Percentiles rank a stretch among this genome's conserved stretches.
Conservation (phyloP, 129 eudicot genomes). For the Glebionis coronaria region DNA sequence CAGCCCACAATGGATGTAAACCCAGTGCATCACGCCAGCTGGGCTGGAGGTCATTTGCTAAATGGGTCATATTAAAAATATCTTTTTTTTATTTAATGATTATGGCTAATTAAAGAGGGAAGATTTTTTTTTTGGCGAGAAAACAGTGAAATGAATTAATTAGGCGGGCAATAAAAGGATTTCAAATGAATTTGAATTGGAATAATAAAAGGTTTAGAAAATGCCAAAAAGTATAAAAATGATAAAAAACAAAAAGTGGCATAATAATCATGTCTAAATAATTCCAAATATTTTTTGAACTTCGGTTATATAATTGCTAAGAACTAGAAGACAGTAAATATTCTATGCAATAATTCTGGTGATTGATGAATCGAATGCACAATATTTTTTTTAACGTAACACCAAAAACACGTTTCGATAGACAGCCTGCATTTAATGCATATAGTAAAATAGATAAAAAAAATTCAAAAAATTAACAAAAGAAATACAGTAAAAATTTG, state of each 20-base stretch:
- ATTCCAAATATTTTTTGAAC: slow-evolving; percentile 26
- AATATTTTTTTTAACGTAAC: no score
- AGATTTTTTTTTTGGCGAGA: background rate
- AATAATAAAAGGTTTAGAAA: slow-evolving; percentile 16
- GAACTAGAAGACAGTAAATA: slow-evolving; percentile 6
- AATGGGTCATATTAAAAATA: background rate
- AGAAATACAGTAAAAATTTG: no score
- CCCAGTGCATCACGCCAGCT: no score
- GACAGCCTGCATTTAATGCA: no score
- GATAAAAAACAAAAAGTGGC: slow-evolving; percentile 24
- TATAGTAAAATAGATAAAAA: no score
- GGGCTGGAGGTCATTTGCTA: no score
- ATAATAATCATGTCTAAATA: slow-evolving; percentile 30
- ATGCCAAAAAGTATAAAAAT: slow-evolving; percentile 30
- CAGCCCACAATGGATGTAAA: no score
- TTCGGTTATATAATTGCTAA: background rate
- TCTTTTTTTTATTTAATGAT: background rate
- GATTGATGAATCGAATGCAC: no score
- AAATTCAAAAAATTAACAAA: no score
- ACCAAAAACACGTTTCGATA: no score
- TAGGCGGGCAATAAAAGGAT: slow-evolving; percentile 31
- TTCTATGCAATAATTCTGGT: slow-evolving; percentile 4
- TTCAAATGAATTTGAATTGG: slow-evolving; percentile 22
- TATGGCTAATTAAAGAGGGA: slow-evolving; percentile 4
- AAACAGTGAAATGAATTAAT: background rate